Conservation (phyloP, 78 protist genomes). For the Ministeria vibrans region DNA sequence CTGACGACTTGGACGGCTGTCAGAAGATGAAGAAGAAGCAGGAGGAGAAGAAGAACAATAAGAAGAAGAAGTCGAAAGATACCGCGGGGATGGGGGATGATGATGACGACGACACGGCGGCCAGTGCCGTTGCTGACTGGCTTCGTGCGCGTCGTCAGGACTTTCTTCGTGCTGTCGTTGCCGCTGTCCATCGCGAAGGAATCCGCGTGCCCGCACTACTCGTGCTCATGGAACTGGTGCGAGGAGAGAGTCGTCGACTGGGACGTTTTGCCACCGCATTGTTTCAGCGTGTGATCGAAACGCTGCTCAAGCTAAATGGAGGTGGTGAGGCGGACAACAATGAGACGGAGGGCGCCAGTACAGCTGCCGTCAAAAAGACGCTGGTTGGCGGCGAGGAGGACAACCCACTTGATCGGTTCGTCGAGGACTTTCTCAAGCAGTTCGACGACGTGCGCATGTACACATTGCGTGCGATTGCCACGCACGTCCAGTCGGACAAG, state of each 20-base stretch:
- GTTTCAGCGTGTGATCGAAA: neutral
- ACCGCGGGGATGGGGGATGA: neutral
- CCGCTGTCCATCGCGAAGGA: too few species aligned
- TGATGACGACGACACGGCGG: neutral
- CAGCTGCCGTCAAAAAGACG: neutral
- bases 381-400: neutral
- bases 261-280: neutral
- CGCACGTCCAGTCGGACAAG: too few species aligned
- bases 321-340: too few species aligned
- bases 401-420: neutral
- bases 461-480: neutral
- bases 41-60: neutral
- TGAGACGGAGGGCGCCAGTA: too few species aligned
- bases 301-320: too few species aligned
- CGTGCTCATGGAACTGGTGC: neutral
- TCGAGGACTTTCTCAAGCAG: neutral
- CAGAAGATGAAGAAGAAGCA: neutral
- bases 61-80: neutral
- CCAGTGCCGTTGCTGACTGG: neutral
- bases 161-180: neutral
- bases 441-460: neutral
- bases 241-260: neutral
- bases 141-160: neutral
- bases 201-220: too few species aligned
- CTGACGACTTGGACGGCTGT: neutral